Percentiles rank a stretch among this genome's conserved stretches.
phyloP scores from a whole-genome alignment of 176 grass and related monocot genomes.

The Aegilops longissima region DNA sequence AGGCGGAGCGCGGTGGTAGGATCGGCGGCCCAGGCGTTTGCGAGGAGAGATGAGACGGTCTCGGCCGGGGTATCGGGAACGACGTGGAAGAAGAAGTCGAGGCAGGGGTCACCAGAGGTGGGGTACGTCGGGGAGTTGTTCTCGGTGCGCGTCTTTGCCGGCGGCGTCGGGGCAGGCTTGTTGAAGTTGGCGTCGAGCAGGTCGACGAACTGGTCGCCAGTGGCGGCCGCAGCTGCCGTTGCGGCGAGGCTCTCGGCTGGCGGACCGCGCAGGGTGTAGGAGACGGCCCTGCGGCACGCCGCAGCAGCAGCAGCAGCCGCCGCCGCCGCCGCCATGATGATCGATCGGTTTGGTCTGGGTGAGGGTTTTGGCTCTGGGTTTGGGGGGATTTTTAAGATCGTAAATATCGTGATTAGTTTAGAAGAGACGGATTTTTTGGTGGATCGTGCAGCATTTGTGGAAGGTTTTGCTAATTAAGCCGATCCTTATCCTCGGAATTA shows the following conservation, averaged over 20 bases:
- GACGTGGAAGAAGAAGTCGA: constrained; percentile 81
- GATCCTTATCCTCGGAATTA: too few species aligned
- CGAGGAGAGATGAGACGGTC: constrained; percentile 23
- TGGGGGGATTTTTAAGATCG: not conserved
- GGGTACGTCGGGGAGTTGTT: constrained; percentile 43
- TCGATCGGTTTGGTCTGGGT: not conserved
- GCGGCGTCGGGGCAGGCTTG: not conserved
- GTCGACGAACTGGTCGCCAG: constrained; percentile 10
- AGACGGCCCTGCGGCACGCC: not conserved
- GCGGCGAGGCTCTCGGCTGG: not conserved
- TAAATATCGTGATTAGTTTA: too few species aligned
- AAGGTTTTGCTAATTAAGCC: too few species aligned
- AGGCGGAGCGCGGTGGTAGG: constrained; percentile 44
- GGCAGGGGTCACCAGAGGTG: constrained; percentile 48
- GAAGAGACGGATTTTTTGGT: too few species aligned
- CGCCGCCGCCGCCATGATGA: constrained; percentile 42
- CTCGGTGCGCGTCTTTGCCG: constrained; percentile 36
- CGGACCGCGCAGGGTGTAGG: constrained; percentile 38
- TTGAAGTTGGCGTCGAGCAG: constrained; percentile 22
- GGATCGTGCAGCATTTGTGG: too few species aligned
- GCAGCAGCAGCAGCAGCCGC: not conserved
- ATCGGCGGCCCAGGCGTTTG: constrained; percentile 40
- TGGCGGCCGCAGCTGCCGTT: not conserved
- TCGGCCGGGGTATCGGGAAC: constrained; percentile 19
- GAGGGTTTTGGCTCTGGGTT: not conserved